Conservation (phyloP, 2,329 filamentous ascomycete species). For the Emericellopsis atlantica region DNA sequence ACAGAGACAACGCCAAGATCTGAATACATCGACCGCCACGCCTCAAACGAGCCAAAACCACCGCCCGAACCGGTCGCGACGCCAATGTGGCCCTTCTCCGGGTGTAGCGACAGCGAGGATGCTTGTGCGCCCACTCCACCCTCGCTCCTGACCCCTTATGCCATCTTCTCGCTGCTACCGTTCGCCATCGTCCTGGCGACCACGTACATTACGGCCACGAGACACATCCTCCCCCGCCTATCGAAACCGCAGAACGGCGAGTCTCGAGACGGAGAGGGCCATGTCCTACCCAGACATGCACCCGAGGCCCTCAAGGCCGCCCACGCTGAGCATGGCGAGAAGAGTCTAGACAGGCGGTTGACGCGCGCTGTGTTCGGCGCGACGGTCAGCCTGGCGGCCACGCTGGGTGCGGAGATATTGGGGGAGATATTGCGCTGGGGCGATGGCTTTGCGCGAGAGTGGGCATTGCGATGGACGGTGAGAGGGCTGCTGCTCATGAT, state of each 20-base stretch:
- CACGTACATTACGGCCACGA: slow-evolving; percentile 49
- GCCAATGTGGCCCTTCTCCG: slow-evolving; percentile 27
- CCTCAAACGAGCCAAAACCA: not conserved
- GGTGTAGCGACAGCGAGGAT: slow-evolving; percentile 40
- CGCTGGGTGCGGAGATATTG: slow-evolving; percentile 68
- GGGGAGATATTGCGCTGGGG: slow-evolving; percentile 72
- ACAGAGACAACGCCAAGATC: not conserved
- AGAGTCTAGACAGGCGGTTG: slow-evolving; percentile 34
- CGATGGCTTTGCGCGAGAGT: slow-evolving; percentile 50
- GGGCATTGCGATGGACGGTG: slow-evolving; percentile 58
- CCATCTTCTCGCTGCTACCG: slow-evolving; percentile 50
- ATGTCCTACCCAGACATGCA: slow-evolving; percentile 50
- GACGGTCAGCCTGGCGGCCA: slow-evolving; percentile 64
- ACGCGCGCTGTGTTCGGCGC: slow-evolving; percentile 59
- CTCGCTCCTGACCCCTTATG: slow-evolving; percentile 25
- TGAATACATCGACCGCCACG: too few relatives aligned
- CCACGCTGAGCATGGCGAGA: slow-evolving; percentile 44
- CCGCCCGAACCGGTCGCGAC: not conserved
- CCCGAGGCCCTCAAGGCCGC: slow-evolving; percentile 44
- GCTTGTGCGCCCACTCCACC: slow-evolving; percentile 36
- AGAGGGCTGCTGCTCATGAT: slow-evolving; percentile 59
- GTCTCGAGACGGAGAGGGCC: slow-evolving; percentile 40
- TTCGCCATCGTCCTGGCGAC: slow-evolving; percentile 59
- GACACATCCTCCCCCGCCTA: slow-evolving; percentile 62
- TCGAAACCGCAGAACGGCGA: slow-evolving; percentile 35